Evolutionary conservation across 305 asterid genomes (phyloP), one percentile per base, ranked within the genome.

Genomic region (Fraxinus floribunda): DNA sequence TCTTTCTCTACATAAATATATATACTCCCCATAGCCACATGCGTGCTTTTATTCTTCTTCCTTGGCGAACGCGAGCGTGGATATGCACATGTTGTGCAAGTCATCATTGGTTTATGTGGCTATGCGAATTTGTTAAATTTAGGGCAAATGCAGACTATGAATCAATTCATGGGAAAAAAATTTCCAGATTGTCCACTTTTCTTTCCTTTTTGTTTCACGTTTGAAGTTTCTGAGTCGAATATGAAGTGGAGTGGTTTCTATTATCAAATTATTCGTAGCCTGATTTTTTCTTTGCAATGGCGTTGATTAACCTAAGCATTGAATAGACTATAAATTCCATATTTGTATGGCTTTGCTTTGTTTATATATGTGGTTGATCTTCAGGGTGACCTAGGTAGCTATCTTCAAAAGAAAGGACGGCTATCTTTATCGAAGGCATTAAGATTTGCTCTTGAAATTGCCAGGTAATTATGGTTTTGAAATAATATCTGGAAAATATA

Each of bases 351-450:
- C 38, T 13, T 30, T 78, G 30, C 71, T 75, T 80, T 79, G 38
- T 64, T 81, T 29, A 81, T 64, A 82, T 77, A 79, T 80, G 34
- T 70, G 80, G 52, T 15, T n/a, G 74, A 57, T 81, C 83, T 89
- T 76, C 92, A 97, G 98, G 98, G 97, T 79, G 96, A 97, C 87
- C 89, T 97, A 24, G 88, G 94, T 64, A 79, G 87, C 86, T 91
- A 92, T 87, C 94, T 97, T 88, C 97, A 94, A 38, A 94, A 93
- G 80, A 97, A 94, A 86, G 98, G 98, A 81, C 97, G 98, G 39
- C 78, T 94, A 41, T 89, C 95, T 85, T 93, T 94, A 78, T 97
- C 98, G 49, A 97, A 94, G 86, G 92, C 97, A 49, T 85, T 97
- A 83, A 90, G 97, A 90, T 92, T 92, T 79, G 92, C 98, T 26